Evolutionary conservation across 352 stramenopile species (phyloP).

Genomic region (Pythium brachiatum): DNA sequence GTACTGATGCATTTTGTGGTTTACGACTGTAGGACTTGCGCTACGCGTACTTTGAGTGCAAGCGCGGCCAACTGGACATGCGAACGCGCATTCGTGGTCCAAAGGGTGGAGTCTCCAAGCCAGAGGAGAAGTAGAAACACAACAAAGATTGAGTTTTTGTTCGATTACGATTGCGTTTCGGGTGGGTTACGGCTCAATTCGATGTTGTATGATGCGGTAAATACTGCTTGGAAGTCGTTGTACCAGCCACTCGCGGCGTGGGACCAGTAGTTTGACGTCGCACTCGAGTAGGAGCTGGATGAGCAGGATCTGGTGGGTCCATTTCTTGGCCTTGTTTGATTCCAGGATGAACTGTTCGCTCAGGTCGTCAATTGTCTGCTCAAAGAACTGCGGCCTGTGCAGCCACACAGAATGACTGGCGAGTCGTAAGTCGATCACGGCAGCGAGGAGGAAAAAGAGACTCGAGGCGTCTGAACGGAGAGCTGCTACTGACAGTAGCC

Average conservation of each 20-base stretch:
- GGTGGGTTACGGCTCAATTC: not conserved
- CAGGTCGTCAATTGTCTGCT: slow-evolving; percentile 24
- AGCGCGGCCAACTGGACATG: slow-evolving; percentile 82
- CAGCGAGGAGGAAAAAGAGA: slow-evolving; percentile 26
- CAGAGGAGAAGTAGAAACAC: slow-evolving; percentile 20
- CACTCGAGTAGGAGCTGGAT: slow-evolving; percentile 52
- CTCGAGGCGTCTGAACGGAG: slow-evolving; percentile 27
- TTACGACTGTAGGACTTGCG: slow-evolving; percentile 51
- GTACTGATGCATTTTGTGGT: not conserved
- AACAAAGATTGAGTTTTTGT: slow-evolving; percentile 1
- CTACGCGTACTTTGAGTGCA: slow-evolving; percentile 84
- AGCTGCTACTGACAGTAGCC: slow-evolving; percentile 30
- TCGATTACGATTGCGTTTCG: not conserved
- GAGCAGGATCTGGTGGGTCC: slow-evolving; percentile 31
- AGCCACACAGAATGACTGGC: slow-evolving; percentile 22
- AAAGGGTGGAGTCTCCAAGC: slow-evolving; percentile 68
- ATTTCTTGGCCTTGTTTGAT: slow-evolving; percentile 25
- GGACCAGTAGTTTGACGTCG: slow-evolving; percentile 23
- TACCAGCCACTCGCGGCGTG: not conserved
- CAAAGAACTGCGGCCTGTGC: slow-evolving; percentile 20
- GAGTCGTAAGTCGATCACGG: slow-evolving; percentile 25
- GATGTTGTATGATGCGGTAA: not conserved
- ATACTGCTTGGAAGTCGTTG: slow-evolving; percentile 3
- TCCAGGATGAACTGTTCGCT: slow-evolving; percentile 28
- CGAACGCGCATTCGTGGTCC: slow-evolving; percentile 74